Base-by-base conservation (phyloP, 257 asterid species). In the Salvia miltiorrhiza region DNA sequence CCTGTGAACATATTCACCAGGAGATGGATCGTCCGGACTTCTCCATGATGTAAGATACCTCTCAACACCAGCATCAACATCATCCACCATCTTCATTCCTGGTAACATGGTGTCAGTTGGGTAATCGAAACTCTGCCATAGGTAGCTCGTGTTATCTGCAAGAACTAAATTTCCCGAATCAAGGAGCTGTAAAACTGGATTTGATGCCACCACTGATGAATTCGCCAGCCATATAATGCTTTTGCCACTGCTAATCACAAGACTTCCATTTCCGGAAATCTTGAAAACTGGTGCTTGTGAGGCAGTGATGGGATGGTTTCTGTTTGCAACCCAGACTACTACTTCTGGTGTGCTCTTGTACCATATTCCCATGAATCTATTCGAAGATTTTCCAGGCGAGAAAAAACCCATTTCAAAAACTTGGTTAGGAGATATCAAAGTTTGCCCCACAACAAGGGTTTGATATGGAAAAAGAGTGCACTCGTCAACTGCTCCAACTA, bases 41-140 rank as follows among this genome's bases (percentile, higher is more conserved):
- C 14, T 77, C 87, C 87, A 83, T 0, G 87, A 83, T 11, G 76
- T 79, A 54, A 83, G n/a, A 30, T 63, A 76, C 12, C 9, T 71
- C 30, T 70, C 77, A 19, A 45, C 2, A 2, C 63, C 71, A 13
- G 74, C 16, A 9, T 64, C 79, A 9, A 0, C 1, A n/a, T 63
- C 69, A 24, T 40, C 55, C 4, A 52, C 67, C 9, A 70, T 1
- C 10, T 28, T 48, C 79, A 78, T 74, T 4, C 75, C 83, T 16
- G 81, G 79, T 20, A 81, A 24, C 26, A 9, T 1, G 16, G 76
- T 61, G 32, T 60, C 69, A 0, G 45, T 48, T 21, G 76, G 76
- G 10, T 60, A 6, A 32, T 80, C 75, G 3, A 81, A 81, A 52
- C 85, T 78, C 78, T 81, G 79, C 81, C 81, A 78, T 37, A 68